phyloP scores from a whole-genome alignment of 768 basidiomycete genomes.

The Boletellus ananiceps region DNA sequence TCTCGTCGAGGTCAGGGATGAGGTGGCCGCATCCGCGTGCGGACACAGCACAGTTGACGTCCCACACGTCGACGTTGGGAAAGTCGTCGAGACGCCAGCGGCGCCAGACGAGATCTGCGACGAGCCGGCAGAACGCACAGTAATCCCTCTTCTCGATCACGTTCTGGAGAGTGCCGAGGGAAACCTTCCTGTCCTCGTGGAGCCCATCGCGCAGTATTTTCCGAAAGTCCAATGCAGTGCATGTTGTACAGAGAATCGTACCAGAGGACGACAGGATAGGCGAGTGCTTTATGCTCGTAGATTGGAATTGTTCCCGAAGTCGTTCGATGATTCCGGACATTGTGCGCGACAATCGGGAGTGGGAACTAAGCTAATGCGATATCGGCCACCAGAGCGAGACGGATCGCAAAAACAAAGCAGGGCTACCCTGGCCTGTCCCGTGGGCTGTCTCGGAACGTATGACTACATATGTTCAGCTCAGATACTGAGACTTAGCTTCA shows the following conservation, averaged over 20 bases:
- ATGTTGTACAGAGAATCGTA: constrained; percentile 9
- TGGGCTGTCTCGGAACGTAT: too few relatives aligned
- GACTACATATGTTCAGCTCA: too few relatives aligned
- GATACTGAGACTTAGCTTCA: too few relatives aligned
- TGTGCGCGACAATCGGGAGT: too few relatives aligned
- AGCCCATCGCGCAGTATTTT: constrained; percentile 14
- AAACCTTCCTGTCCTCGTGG: background rate
- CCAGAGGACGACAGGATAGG: background rate
- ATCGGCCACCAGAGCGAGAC: too few relatives aligned
- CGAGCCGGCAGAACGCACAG: constrained; percentile 17
- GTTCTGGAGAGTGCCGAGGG: constrained; percentile 8
- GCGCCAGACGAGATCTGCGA: constrained; percentile 5
- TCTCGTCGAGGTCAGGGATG: constrained; percentile 1
- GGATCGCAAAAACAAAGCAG: too few relatives aligned
- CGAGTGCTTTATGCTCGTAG: background rate
- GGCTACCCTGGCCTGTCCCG: too few relatives aligned
- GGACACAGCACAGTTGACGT: constrained; percentile 1
- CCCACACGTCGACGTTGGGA: constrained; percentile 8
- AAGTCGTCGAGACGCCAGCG: constrained; percentile 16
- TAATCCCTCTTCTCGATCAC: constrained; percentile 3
- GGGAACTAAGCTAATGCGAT: too few relatives aligned
- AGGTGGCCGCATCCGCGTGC: constrained; percentile 1
- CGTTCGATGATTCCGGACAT: constrained; percentile 7
- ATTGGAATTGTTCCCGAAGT: background rate
- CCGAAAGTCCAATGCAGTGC: constrained; percentile 7